Base-by-base conservation (phyloP, 139 green algal species). In the Chlorella sp. region DNA sequence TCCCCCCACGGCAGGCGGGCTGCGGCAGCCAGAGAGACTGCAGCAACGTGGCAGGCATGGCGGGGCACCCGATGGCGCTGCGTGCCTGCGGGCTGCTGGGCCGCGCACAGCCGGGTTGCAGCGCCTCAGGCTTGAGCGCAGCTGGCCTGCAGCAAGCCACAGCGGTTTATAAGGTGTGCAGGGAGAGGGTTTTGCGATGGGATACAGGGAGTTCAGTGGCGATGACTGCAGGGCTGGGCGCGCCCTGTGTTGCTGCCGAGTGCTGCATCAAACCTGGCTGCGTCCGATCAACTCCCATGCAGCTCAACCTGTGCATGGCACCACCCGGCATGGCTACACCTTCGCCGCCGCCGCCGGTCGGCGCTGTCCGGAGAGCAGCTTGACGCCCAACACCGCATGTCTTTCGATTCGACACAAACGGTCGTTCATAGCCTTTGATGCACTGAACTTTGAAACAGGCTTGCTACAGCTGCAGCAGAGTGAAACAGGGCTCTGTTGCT, bases 271-370 rank as follows among this genome's bases (percentile, higher is more conserved):
- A 26, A 9, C 8, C 13, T 43, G 65, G 24, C 65, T 20, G 9
- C 56, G 30, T 20, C 22, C 13, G 22, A 20, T 24, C 56, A 20
- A 65, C 56, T 38, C 28, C 64, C n/a, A 14, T 43, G 70, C 70
- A 76, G 70, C 72, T 78, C 30, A 78, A 78, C 72, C 24, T 78
- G 3, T 78, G 72, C 72, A n/a, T 41, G 72, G 72, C 72, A 1
- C 72, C 72, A 16, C 72, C 72, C 9, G 72, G 72, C 8, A 60
- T 60, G 51, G 51, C 51, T 60, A 16, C 51, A 24, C 11, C 43
- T 30, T 9, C 11, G 19, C 72, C 72, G 43, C 72, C 72, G 43
- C 72, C 72, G 19, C 43, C 51, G 2, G 14, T 24, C 13, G 51
- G 51, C 51, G 51, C 51, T 24, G 11, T 20, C 51, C 9, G 51